Conservation (phyloP, 495 filamentous ascomycete genomes). For the Aspergillus coremiiformis region DNA sequence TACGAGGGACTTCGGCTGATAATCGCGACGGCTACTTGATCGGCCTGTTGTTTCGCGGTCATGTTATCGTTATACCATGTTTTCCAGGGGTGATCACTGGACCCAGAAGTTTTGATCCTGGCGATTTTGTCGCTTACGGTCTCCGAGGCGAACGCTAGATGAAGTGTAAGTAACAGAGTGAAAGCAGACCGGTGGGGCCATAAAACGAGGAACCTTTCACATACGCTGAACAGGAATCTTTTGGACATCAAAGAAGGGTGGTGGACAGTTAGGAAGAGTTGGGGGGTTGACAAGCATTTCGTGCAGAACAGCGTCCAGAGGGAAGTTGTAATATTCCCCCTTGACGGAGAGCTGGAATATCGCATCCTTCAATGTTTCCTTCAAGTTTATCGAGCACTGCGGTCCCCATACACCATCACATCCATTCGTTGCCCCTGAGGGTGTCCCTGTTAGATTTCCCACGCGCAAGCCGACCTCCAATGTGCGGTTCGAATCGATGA, state of each 20-base stretch:
- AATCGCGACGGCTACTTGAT: conserved; percentile 37
- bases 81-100: conserved; percentile 28
- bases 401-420: conserved; percentile 39
- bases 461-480: conserved; percentile 37
- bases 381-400: conserved; percentile 31
- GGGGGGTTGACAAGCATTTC: conserved; percentile 24
- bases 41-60: conserved; percentile 29
- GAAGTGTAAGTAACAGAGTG: conserved; percentile 2
- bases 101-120: conserved; percentile 26
- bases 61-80: conserved; percentile 36
- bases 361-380: conserved; percentile 17
- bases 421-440: conserved; percentile 31
- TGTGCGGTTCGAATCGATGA: conserved; percentile 33
- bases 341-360: conserved; percentile 26
- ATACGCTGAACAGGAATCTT: conserved; percentile 32
- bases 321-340: conserved; percentile 24
- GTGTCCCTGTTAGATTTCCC: conserved; percentile 34
- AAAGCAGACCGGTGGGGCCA: neutral
- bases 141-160: conserved; percentile 32
- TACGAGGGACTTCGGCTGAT: conserved; percentile 32
- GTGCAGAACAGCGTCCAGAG: conserved; percentile 26
- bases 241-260: conserved; percentile 31
- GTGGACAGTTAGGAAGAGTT: conserved; percentile 22
- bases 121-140: conserved; percentile 21
- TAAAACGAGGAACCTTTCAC: conserved; percentile 4